phyloP scores from a whole-genome alignment of 352 stramenopile species.

The Pythium oligandrum region DNA sequence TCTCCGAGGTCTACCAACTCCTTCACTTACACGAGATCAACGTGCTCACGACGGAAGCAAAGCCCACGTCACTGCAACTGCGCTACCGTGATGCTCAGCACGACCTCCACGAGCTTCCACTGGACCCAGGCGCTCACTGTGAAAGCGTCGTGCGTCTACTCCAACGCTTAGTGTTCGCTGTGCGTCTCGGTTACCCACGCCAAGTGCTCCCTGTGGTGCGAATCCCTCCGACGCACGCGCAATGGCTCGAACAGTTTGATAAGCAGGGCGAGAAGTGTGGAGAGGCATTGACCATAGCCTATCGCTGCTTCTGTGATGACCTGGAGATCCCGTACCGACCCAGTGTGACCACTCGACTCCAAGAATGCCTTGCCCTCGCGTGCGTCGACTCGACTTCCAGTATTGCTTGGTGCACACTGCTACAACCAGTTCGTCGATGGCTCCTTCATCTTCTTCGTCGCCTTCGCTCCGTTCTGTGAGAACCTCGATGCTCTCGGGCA shows the following conservation, averaged over 20 bases:
- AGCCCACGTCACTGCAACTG: slow-evolving; percentile 9
- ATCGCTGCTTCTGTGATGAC: slow-evolving; percentile 61
- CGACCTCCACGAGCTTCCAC: slow-evolving; percentile 23
- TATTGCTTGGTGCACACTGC: slow-evolving; percentile 32
- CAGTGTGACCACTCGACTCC: slow-evolving; percentile 38
- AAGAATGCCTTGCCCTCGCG: slow-evolving; percentile 35
- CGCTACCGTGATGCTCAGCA: slow-evolving; percentile 1
- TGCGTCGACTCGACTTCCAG: slow-evolving; percentile 65
- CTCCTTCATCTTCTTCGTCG: slow-evolving; percentile 8
- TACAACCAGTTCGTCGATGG: background rate
- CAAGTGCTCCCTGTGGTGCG: slow-evolving; percentile 26
- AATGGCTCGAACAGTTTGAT: slow-evolving; percentile 52
- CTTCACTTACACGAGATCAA: slow-evolving; percentile 36
- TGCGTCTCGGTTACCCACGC: slow-evolving; percentile 42
- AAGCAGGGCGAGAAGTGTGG: slow-evolving; percentile 10
- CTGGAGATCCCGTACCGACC: slow-evolving; percentile 36
- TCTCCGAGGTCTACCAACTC: slow-evolving; percentile 34
- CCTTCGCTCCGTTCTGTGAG: slow-evolving; percentile 7
- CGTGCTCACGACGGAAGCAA: slow-evolving; percentile 19
- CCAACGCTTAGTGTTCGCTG: slow-evolving; percentile 40
- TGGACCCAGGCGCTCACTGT: slow-evolving; percentile 50
- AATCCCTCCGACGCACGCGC: slow-evolving; percentile 28
- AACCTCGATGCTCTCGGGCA: background rate
- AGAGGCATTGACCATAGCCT: slow-evolving; percentile 38
- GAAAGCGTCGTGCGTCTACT: slow-evolving; percentile 48